A percentile compares a stretch with the other conserved stretches of the same genome.
Evolutionary conservation across 2,329 filamentous ascomycete species (phyloP).

Genomic region (Acrodontium crateriforme): DNA sequence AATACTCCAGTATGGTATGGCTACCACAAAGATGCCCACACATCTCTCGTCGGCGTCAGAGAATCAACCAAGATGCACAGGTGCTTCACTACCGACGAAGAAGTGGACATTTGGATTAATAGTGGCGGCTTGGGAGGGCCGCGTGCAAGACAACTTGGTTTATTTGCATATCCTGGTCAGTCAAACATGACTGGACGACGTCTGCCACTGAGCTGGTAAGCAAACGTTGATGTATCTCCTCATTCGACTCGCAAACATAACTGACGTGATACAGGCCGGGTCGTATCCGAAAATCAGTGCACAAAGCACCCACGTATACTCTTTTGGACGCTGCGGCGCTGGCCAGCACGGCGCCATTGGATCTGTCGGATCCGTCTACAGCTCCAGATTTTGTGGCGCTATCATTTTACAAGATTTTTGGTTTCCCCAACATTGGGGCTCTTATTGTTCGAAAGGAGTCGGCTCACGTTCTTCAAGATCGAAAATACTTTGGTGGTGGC

Average conservation of each 20-base stretch:
- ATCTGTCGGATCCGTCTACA: slow-evolving; percentile 36
- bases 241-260: too few species aligned
- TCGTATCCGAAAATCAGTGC: slow-evolving; percentile 20
- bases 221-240: slow-evolving; percentile 1
- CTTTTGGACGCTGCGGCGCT: slow-evolving; percentile 51
- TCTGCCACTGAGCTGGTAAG: slow-evolving; percentile 21
- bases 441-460: slow-evolving; percentile 44
- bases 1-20: slow-evolving; percentile 40
- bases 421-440: slow-evolving; percentile 49
- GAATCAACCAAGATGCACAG: slow-evolving; percentile 21
- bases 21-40: slow-evolving; percentile 49
- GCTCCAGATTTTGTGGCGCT: slow-evolving; percentile 49
- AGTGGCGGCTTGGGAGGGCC: slow-evolving; percentile 17
- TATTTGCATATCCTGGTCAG: slow-evolving; percentile 27
- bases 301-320: slow-evolving; percentile 30
- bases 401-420: slow-evolving; percentile 55
- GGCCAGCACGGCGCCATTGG: slow-evolving; percentile 47
- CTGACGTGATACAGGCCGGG: slow-evolving; percentile 17
- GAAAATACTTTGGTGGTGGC: slow-evolving; percentile 54
- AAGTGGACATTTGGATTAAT: slow-evolving; percentile 33
- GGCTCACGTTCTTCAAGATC: slow-evolving; percentile 39
- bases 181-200: slow-evolving; percentile 27
- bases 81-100: slow-evolving; percentile 27
- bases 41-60: slow-evolving; percentile 36
- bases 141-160: slow-evolving; percentile 20